Conservation (phyloP, 2,329 filamentous ascomycete genomes). For the Boeremia exigua region DNA sequence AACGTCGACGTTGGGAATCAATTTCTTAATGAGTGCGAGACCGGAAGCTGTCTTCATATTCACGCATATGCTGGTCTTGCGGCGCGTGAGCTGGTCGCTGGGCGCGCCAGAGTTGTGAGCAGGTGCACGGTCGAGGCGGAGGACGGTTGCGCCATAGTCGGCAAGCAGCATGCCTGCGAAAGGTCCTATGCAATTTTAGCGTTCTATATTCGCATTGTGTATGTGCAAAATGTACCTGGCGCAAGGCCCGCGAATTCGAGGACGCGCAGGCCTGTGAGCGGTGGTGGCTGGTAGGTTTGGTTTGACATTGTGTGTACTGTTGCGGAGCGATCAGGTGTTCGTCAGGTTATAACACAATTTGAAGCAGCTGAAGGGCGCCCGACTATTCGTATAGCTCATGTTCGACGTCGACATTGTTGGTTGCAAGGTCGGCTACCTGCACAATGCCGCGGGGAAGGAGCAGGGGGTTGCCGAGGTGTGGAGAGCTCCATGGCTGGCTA, state of each 20-base stretch:
- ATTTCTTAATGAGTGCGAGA: conserved; percentile 67
- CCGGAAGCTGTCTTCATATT: conserved; percentile 75
- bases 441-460: conserved; percentile 41
- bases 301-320: conserved; percentile 26
- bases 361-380: not conserved
- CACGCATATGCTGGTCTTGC: conserved; percentile 80
- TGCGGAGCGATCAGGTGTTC: not conserved
- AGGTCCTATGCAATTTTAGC: conserved; percentile 63
- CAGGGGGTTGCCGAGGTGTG: conserved; percentile 41
- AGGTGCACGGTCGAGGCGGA: conserved; percentile 77
- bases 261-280: conserved; percentile 64
- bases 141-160: conserved; percentile 83
- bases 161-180: conserved; percentile 85
- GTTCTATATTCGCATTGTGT: not conserved
- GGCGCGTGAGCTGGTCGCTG: conserved; percentile 76
- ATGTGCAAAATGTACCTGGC: conserved; percentile 51
- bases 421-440: conserved; percentile 33
- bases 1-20: conserved; percentile 72
- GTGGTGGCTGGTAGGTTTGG: conserved; percentile 47
- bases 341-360: not conserved
- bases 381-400: conserved; percentile 15
- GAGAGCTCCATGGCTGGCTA: not conserved
- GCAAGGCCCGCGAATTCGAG: conserved; percentile 70
- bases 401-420: conserved; percentile 40
- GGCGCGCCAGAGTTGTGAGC: conserved; percentile 59